A percentile compares a stretch with the other conserved stretches of the same genome.
These are phyloP conservation scores for Lepiota brunneoincarnata DNA, from an alignment of 768 basidiomycete species.

Conservation along the genomic window DNA sequence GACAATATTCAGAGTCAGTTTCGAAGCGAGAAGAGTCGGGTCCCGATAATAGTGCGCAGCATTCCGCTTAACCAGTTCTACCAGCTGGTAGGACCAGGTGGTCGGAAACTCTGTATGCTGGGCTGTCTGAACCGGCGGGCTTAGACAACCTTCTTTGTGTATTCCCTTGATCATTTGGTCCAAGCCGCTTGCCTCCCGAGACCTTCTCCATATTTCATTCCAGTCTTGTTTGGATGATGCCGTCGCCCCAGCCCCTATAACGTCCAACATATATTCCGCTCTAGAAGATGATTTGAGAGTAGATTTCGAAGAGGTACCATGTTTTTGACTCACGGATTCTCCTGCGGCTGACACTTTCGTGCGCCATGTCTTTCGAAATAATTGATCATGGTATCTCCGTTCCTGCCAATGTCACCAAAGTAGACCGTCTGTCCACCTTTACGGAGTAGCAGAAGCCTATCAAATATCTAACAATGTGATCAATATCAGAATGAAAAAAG, in stretches of 20 bases:
- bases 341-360: slow-evolving; percentile 53
- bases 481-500: no score
- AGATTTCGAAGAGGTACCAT: background rate
- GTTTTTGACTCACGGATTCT: slow-evolving; percentile 58
- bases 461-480: slow-evolving; percentile 53
- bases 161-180: slow-evolving; percentile 43
- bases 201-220: slow-evolving; percentile 51
- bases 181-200: slow-evolving; percentile 37
- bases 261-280: slow-evolving; percentile 66
- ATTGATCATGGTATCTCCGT: slow-evolving; percentile 57
- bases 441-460: slow-evolving; percentile 71
- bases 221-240: slow-evolving; percentile 54
- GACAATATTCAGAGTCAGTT: slow-evolving; percentile 50
- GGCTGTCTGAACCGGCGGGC: slow-evolving; percentile 32
- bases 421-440: slow-evolving; percentile 77
- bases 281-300: slow-evolving; percentile 22
- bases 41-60: slow-evolving; percentile 48
- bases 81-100: slow-evolving; percentile 47
- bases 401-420: slow-evolving; percentile 70
- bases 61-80: slow-evolving; percentile 40
- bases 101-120: slow-evolving; percentile 49
- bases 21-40: slow-evolving; percentile 59
- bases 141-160: slow-evolving; percentile 43
- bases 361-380: slow-evolving; percentile 79
- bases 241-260: slow-evolving; percentile 73